phyloP scores from a whole-genome alignment of 352 stramenopile species.

The Lagenidium sp. region DNA sequence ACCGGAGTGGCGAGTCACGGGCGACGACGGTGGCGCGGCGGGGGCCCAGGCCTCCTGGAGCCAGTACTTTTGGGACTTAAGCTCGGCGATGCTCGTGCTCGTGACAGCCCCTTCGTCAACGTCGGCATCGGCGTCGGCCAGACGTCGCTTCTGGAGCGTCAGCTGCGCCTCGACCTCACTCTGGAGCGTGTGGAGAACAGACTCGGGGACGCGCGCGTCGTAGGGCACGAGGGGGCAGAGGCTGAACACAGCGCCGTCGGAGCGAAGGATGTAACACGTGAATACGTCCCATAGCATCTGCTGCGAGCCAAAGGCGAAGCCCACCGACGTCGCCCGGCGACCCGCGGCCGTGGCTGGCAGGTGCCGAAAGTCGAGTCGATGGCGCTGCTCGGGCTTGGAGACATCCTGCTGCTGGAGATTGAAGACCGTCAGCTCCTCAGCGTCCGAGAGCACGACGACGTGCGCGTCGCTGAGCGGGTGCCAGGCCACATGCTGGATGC shows the following conservation, averaged over 20 bases:
- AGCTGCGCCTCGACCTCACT: conserved; percentile 59
- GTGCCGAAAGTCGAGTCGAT: conserved; percentile 27
- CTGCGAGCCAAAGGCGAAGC: conserved; percentile 53
- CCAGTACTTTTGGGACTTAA: conserved; percentile 85
- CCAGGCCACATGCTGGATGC: conserved; percentile 48
- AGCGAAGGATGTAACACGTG: conserved; percentile 66
- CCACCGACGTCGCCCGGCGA: conserved; percentile 30
- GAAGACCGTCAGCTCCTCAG: conserved; percentile 65
- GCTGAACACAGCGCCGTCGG: conserved; percentile 57
- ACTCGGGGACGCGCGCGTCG: conserved; percentile 31
- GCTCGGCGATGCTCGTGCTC: conserved; percentile 33
- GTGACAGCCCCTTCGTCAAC: conserved; percentile 1
- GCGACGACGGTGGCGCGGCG: background rate
- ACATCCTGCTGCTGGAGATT: conserved; percentile 56
- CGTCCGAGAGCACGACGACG: conserved; percentile 63
- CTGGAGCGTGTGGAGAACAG: conserved; percentile 36
- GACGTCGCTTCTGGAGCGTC: conserved; percentile 34
- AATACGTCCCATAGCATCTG: conserved; percentile 60
- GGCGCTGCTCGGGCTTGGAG: conserved; percentile 60
- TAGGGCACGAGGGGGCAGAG: conserved; percentile 65
- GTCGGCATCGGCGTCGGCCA: background rate
- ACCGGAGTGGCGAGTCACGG: background rate
- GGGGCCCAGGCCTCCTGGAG: conserved; percentile 54
- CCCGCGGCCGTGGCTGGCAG: conserved; percentile 10
- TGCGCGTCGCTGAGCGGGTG: conserved; percentile 66